phyloP scores from a whole-genome alignment of 2,329 filamentous ascomycete species.

The Cladosporium sphaerospermum region DNA sequence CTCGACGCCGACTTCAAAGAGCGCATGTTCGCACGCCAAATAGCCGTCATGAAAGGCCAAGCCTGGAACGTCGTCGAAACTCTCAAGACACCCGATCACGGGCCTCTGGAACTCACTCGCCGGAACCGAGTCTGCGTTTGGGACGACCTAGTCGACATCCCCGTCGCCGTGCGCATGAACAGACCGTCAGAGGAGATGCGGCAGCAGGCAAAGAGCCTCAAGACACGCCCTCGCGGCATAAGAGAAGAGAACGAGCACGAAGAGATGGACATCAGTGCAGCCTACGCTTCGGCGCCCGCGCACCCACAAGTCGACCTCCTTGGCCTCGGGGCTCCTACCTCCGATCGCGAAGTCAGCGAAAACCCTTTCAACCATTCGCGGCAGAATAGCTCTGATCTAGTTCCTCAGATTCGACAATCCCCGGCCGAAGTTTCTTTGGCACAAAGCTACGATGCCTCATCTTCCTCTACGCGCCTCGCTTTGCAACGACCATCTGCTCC shows the following conservation, averaged over 20 bases:
- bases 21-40: conserved; percentile 97
- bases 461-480: not conserved
- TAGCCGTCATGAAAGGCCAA: conserved; percentile 98
- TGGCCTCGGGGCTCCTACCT: conserved; percentile 42
- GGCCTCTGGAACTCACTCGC: conserved; percentile 85
- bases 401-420: conserved; percentile 18
- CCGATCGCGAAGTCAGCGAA: conserved; percentile 21
- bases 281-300: conserved; percentile 51
- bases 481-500: not conserved
- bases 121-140: conserved; percentile 90
- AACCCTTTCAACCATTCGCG: conserved; percentile 46
- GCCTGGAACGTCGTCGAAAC: conserved; percentile 99
- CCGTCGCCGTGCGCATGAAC: conserved; percentile 85
- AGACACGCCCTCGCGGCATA: conserved; percentile 16
- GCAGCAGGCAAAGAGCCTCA: conserved; percentile 42
- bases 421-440: not conserved
- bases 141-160: conserved; percentile 96
- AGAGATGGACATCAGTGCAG: conserved; percentile 84
- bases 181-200: conserved; percentile 79
- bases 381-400: conserved; percentile 38
- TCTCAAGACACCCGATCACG: conserved; percentile 84
- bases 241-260: conserved; percentile 50
- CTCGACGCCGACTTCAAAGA: conserved; percentile 95
- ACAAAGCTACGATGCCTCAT: conserved; percentile 16
- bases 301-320: conserved; percentile 58